These are phyloP conservation scores for Rheum nobile DNA, from an alignment of 148 eudicot species.

Conservation along the genomic window DNA sequence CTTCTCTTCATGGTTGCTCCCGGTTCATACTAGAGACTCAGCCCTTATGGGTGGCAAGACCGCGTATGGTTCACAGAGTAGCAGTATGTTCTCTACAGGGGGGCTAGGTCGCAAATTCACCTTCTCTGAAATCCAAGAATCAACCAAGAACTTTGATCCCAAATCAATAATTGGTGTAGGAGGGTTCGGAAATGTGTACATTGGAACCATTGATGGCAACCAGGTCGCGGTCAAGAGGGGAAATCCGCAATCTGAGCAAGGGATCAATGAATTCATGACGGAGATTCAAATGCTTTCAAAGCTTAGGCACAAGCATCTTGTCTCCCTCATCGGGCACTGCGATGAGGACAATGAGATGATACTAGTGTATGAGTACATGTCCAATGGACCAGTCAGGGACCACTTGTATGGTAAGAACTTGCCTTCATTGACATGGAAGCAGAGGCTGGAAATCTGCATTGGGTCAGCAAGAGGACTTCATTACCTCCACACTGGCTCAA, in stretches of 20 bases:
- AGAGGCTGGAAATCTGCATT: constrained; percentile 64
- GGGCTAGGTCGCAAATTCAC: constrained; percentile 68
- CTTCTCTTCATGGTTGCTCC: constrained; percentile 81
- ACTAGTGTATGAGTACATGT: constrained; percentile 73
- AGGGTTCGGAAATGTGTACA: constrained; percentile 77
- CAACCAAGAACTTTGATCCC: constrained; percentile 61
- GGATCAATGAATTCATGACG: constrained; percentile 73
- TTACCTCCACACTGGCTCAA: constrained; percentile 74
- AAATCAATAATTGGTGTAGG: constrained; percentile 65
- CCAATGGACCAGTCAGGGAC: constrained; percentile 70
- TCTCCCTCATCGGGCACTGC: constrained; percentile 69
- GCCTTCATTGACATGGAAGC: constrained; percentile 64
- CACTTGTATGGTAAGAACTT: constrained; percentile 62
- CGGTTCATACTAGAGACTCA: constrained; percentile 61
- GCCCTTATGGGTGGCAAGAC: constrained; percentile 40
- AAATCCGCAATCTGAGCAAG: constrained; percentile 85
- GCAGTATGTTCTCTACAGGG: constrained; percentile 38
- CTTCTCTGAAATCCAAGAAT: constrained; percentile 53
- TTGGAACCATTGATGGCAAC: constrained; percentile 51
- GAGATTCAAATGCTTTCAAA: constrained; percentile 86
- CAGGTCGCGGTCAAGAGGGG: constrained; percentile 76
- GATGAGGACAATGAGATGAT: constrained; percentile 79
- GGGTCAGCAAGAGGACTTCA: constrained; percentile 82
- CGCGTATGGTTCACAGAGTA: constrained; percentile 43
- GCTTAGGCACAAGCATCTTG: constrained; percentile 81